phyloP scores from a whole-genome alignment of 768 basidiomycete genomes.

The Pleurotus platypus region DNA sequence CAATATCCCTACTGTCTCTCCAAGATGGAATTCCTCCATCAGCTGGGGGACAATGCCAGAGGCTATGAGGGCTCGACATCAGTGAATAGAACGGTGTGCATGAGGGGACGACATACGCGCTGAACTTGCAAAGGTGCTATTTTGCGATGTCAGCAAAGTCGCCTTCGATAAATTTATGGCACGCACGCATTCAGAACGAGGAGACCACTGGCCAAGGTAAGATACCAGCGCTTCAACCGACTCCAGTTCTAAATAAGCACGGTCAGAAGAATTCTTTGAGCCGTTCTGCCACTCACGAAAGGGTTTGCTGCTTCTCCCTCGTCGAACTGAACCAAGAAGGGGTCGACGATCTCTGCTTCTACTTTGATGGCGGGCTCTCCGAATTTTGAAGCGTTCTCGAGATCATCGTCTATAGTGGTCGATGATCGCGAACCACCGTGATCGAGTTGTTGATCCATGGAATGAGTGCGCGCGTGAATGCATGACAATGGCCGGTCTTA shows the following conservation, averaged over 20 bases:
- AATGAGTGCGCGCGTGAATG: neutral
- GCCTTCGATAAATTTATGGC: neutral
- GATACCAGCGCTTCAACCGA: conserved; percentile 39
- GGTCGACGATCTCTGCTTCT: conserved; percentile 17
- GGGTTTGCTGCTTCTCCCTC: conserved; percentile 42
- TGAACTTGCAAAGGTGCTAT: conserved; percentile 61
- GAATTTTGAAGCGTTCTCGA: conserved; percentile 2
- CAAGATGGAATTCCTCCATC: conserved; percentile 43
- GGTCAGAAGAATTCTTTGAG: conserved; percentile 1
- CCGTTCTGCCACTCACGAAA: conserved; percentile 26
- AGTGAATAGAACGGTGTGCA: neutral
- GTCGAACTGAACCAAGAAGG: conserved; percentile 32
- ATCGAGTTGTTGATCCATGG: neutral
- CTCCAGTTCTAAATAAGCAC: conserved; percentile 46
- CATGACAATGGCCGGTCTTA: neutral
- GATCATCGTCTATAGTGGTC: conserved; percentile 12
- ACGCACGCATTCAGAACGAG: conserved; percentile 55
- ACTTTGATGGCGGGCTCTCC: conserved; percentile 2
- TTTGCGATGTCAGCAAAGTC: neutral
- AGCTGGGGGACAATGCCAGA: conserved; percentile 44
- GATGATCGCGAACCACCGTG: conserved; percentile 2
- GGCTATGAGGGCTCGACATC: conserved; percentile 22
- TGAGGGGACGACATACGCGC: conserved; percentile 31
- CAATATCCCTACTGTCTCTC: conserved; percentile 47
- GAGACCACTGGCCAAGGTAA: conserved; percentile 44